Conservation (phyloP, 805 yeast species). For the Saccharomycopsis oosterbeekiorum region DNA sequence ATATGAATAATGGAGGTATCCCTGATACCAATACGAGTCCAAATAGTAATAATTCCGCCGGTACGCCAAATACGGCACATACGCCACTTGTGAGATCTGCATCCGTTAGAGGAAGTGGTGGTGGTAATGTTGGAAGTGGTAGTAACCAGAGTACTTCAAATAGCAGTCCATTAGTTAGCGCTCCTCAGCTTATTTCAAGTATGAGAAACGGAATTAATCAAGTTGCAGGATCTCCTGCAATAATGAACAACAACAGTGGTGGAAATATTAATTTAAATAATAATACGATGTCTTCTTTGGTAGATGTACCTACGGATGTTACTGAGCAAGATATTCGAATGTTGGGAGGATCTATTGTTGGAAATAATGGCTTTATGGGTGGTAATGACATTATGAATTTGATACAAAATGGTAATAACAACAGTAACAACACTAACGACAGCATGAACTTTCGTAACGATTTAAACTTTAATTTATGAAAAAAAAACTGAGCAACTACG, state of each 20-base stretch:
- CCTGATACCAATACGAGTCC: background rate
- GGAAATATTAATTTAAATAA: background rate
- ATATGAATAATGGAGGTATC: background rate
- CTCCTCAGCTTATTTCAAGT: background rate
- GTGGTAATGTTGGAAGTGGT: background rate
- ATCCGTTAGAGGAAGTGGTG: background rate
- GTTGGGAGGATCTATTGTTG: background rate
- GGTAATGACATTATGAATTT: background rate
- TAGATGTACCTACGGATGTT: background rate
- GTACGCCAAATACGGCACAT: background rate
- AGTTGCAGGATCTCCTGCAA: background rate
- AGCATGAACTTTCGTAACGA: background rate
- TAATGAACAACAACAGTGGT: background rate
- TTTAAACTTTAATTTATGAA: background rate
- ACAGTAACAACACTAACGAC: constrained; percentile 8
- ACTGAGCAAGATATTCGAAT: background rate
- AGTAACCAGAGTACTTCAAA: background rate
- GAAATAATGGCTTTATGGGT: background rate
- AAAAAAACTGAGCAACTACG: background rate
- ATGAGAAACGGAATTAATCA: background rate
- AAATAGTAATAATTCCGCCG: background rate
- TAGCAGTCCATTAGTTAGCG: background rate
- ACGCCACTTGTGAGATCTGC: background rate
- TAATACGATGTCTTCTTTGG: background rate
- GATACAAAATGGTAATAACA: background rate